A percentile compares a stretch with the other conserved stretches of the same genome.
Evolutionary conservation across 768 basidiomycete species (phyloP).

Genomic region (Russula compacta): DNA sequence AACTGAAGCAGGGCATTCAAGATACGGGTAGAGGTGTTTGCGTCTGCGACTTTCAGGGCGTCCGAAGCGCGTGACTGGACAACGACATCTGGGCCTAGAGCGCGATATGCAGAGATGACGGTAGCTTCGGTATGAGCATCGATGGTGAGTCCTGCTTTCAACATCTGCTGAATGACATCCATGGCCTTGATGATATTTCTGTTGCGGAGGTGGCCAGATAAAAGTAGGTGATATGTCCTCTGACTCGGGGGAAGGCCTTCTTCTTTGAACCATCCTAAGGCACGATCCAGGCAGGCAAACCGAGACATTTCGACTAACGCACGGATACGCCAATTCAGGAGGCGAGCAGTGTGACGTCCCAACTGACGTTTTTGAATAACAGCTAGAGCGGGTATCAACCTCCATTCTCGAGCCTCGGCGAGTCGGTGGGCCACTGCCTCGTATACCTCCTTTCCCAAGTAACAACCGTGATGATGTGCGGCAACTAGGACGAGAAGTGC

Average conservation of each 20-base stretch:
- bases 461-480: constrained; percentile 41
- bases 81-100: constrained; percentile 46
- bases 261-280: constrained; percentile 43
- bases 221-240: constrained; percentile 59
- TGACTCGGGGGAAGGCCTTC: constrained; percentile 41
- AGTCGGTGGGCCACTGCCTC: constrained; percentile 46
- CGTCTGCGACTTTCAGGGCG: constrained; percentile 35
- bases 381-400: constrained; percentile 38
- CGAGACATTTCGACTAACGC: constrained; percentile 48
- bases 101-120: constrained; percentile 49
- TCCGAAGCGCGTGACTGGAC: constrained; percentile 46
- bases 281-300: constrained; percentile 33
- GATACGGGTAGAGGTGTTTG: constrained; percentile 38
- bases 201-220: constrained; percentile 63
- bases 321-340: constrained; percentile 64
- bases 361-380: constrained; percentile 41
- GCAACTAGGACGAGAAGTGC: constrained; percentile 40
- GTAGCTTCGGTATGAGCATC: constrained; percentile 52
- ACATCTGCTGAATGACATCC: constrained; percentile 47
- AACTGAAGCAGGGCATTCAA: constrained; percentile 64
- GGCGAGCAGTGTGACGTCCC: constrained; percentile 40
- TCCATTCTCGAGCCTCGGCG: constrained; percentile 41
- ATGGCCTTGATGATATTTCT: constrained; percentile 50
- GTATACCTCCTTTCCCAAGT: constrained; percentile 46
- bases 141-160: constrained; percentile 41